These are phyloP conservation scores for Heterobasidion annosum DNA, from an alignment of 1,284 basidiomycete species.

Conservation along the genomic window DNA sequence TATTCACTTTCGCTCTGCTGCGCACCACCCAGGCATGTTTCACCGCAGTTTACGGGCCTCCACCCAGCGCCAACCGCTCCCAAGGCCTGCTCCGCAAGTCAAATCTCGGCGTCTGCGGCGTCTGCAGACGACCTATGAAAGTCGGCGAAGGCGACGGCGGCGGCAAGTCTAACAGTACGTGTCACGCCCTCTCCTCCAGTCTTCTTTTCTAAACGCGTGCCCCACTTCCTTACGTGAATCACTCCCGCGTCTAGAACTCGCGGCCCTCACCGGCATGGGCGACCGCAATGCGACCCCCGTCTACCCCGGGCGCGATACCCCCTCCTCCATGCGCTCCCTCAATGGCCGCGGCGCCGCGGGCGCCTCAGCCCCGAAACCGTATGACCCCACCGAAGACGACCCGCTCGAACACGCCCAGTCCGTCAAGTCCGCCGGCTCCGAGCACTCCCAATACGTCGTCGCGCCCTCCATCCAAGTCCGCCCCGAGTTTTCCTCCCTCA, in stretches of 20 bases:
- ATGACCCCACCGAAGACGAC: constrained; percentile 74
- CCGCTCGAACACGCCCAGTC: constrained; percentile 55
- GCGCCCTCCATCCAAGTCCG: constrained; percentile 84
- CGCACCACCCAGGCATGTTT: constrained; percentile 76
- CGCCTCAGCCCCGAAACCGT: constrained; percentile 19
- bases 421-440: constrained; percentile 38
- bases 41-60: constrained; percentile 88
- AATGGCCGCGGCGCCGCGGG: constrained; percentile 21
- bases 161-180: constrained; percentile 82
- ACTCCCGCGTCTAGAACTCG: constrained; percentile 52
- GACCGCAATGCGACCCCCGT: constrained; percentile 42
- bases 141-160: constrained; percentile 69
- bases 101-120: constrained; percentile 91
- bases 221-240: neutral
- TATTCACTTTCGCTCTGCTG: neutral
- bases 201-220: neutral
- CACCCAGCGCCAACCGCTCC: constrained; percentile 50
- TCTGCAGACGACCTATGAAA: constrained; percentile 93
- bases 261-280: constrained; percentile 83
- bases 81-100: constrained; percentile 53
- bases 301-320: constrained; percentile 62
- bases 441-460: constrained; percentile 62
- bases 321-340: constrained; percentile 25
- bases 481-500: constrained; percentile 79
- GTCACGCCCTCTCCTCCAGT: too few species aligned